Base-by-base conservation (phyloP, 768 basidiomycete genomes). In the Auriculariales sp. region DNA sequence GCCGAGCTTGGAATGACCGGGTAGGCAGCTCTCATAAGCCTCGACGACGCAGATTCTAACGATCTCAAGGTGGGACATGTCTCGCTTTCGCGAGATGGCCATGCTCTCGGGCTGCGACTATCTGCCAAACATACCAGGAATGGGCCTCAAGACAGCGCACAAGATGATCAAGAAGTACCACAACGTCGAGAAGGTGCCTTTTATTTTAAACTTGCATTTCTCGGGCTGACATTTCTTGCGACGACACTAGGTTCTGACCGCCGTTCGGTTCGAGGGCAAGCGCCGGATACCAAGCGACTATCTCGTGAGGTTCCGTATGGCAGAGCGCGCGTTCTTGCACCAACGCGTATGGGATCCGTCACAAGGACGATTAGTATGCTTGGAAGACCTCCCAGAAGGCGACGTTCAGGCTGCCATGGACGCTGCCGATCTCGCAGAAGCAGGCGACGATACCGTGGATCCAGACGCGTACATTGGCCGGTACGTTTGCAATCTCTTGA, bases 91-190 rank as follows among this genome's bases (percentile, higher is more conserved):
- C 22, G 73, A 85, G 33, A 95, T 94, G 90, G 83, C 90, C 2
- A 92, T 94, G 61, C 69, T 94, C 49, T 87, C 84, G 54, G 91
- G 91, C 14, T 94, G 91, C 61, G 91, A 94, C 61, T 94, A 94
- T 64, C 72, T 98, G 19, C 77, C 87, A 7, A 93, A 87, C 56
- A 88, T 99, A 46, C 77, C 76, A 22, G 94, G 94, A 1, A 71
- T 99, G 33, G 95, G 95, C 5, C 66, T 99, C 59, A 98, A 95
- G 72, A 98, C 89, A 11, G 92, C 95, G 4, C 86, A 83, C 67
- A 65, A 70, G 17, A 67, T 97, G 32, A 65, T 99, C 55, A 71
- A 82, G 58, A 89, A 87, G 62, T 77, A 87, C 73, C 87, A 83
- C 63, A 88, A 85, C 2, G 78, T 81, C 6, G 89, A 92, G 58